These are phyloP conservation scores for Aureococcus anophagefferens DNA, from an alignment of 108 stramenopile genomes.

Conservation along the genomic window DNA sequence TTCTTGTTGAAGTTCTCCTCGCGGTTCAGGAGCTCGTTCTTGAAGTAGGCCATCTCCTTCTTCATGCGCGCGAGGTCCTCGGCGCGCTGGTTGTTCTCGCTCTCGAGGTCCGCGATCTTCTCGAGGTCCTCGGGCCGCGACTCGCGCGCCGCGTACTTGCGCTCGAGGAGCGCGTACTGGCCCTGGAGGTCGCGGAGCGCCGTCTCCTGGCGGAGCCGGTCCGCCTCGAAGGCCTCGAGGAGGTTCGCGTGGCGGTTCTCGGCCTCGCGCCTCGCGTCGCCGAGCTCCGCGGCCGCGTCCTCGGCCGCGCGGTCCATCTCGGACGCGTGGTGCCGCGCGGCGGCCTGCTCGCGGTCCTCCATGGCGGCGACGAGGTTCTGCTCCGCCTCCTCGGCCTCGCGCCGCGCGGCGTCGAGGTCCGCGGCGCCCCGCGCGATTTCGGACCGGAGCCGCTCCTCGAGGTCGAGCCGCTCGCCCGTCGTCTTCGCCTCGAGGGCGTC, in stretches of 20 bases:
- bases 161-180: background rate
- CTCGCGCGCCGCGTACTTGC: background rate
- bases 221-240: background rate
- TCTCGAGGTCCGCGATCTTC: background rate
- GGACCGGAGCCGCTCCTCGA: background rate
- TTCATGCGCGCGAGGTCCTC: slow-evolving; percentile 5
- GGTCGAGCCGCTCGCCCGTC: background rate
- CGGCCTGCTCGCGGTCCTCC: no score
- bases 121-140: slow-evolving; percentile 14
- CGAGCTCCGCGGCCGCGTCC: no score
- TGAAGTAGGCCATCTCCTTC: slow-evolving; percentile 50
- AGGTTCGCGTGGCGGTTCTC: background rate
- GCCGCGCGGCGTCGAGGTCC: background rate
- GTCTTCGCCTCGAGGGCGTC: background rate
- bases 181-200: background rate
- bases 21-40: slow-evolving; percentile 51
- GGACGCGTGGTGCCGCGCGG: no score
- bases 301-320: no score
- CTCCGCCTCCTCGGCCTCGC: background rate
- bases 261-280: background rate
- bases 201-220: background rate
- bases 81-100: slow-evolving; percentile 9
- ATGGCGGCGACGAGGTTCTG: no score
- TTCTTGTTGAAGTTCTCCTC: slow-evolving; percentile 55
- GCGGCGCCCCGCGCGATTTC: background rate